These are phyloP conservation scores for Tolypocladium ovalisporum DNA, from an alignment of 2,329 filamentous ascomycete species.

Conservation along the genomic window DNA sequence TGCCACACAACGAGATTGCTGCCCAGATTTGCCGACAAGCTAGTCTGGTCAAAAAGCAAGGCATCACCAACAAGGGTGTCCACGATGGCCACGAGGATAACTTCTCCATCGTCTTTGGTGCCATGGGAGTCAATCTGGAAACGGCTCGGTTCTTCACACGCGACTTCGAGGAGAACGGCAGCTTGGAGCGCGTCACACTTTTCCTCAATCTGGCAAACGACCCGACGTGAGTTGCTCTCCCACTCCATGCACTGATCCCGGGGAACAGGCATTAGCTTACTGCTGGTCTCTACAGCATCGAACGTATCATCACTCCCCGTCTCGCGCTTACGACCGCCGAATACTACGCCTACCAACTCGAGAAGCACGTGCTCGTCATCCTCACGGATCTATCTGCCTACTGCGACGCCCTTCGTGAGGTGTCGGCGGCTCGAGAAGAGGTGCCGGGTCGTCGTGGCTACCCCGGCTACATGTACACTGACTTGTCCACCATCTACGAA, in stretches of 20 bases:
- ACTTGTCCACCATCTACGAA: slow-evolving; percentile 99
- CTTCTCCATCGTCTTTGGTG: slow-evolving; percentile 98
- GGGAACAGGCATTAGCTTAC: neutral
- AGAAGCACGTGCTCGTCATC: slow-evolving; percentile 99
- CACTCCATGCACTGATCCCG: neutral
- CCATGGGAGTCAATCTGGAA: slow-evolving; percentile 99
- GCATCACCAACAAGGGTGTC: slow-evolving; percentile 79
- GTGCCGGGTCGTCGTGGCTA: slow-evolving; percentile 98
- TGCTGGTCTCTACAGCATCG: slow-evolving; percentile 56
- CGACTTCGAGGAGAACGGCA: slow-evolving; percentile 98
- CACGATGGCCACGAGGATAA: slow-evolving; percentile 98
- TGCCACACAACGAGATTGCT: slow-evolving; percentile 98
- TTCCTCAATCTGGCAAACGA: slow-evolving; percentile 99
- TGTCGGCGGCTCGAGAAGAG: slow-evolving; percentile 95
- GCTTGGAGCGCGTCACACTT: slow-evolving; percentile 90
- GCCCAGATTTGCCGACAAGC: slow-evolving; percentile 98
- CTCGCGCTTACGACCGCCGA: slow-evolving; percentile 95
- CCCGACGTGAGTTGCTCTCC: slow-evolving; percentile 61
- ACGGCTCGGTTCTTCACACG: slow-evolving; percentile 96
- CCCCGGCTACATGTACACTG: slow-evolving; percentile 99
- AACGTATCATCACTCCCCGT: slow-evolving; percentile 99
- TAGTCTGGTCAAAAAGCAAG: slow-evolving; percentile 70
- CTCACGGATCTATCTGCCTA: slow-evolving; percentile 96
- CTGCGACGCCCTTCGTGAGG: slow-evolving; percentile 97
- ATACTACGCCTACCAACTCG: slow-evolving; percentile 99